These are phyloP conservation scores for Candida loeiensis DNA, from an alignment of 805 yeast genomes.

Conservation along the genomic window DNA sequence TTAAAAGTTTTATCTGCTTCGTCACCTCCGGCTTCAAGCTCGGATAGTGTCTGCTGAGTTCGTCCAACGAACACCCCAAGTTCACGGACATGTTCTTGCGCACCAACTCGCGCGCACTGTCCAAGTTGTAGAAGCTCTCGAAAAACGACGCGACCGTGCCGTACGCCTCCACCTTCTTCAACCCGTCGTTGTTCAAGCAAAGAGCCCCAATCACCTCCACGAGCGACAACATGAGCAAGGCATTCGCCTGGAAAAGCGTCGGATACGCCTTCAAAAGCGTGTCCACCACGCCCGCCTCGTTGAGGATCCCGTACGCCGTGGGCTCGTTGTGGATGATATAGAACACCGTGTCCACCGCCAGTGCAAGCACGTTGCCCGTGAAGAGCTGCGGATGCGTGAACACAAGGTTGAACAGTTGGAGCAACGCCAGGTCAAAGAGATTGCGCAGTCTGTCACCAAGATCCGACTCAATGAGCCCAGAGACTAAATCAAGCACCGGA, in stretches of 20 bases:
- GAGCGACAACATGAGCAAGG: conserved; percentile 55
- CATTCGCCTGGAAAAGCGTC: conserved; percentile 52
- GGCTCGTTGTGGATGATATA: conserved; percentile 86
- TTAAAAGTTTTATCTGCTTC: conserved; percentile 43
- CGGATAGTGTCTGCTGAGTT: conserved; percentile 79
- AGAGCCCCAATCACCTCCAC: conserved; percentile 82
- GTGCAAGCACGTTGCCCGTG: conserved; percentile 62
- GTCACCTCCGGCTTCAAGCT: conserved; percentile 59
- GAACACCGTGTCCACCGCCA: conserved; percentile 60
- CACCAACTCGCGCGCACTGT: conserved; percentile 52
- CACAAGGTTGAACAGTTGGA: conserved; percentile 57
- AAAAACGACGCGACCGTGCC: conserved; percentile 43
- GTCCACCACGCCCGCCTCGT: conserved; percentile 73
- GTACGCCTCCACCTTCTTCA: conserved; percentile 48
- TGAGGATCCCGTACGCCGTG: conserved; percentile 75
- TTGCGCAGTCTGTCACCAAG: conserved; percentile 83
- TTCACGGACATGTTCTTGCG: conserved; percentile 46
- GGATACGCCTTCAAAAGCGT: conserved; percentile 57
- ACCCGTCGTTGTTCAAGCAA: conserved; percentile 71
- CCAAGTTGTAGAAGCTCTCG: conserved; percentile 45
- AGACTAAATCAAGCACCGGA: conserved; percentile 54
- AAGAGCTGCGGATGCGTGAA: conserved; percentile 54
- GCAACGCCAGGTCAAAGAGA: conserved; percentile 78
- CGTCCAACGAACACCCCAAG: conserved; percentile 71
- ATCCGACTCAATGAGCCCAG: conserved; percentile 64